Conservation (phyloP, 176 grass and related monocot genomes). For the Aegilops sharonensis region DNA sequence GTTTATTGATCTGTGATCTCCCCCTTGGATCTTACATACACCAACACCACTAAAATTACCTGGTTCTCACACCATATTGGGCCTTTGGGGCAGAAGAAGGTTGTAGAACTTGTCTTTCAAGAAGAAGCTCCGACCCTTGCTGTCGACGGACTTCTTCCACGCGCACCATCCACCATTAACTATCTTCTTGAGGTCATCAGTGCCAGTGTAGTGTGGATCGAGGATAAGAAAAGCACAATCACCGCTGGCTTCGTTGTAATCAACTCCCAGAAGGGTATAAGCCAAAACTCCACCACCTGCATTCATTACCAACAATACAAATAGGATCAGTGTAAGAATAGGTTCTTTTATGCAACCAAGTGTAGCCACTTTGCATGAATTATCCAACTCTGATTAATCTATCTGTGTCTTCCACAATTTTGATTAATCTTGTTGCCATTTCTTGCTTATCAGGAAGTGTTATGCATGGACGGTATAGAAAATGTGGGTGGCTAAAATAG, state of each 20-base stretch:
- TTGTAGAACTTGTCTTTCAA: constrained; percentile 99
- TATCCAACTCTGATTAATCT: background rate
- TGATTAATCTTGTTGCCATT: background rate
- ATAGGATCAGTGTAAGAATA: background rate
- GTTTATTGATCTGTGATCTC: background rate
- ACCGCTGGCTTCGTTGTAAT: constrained; percentile 74
- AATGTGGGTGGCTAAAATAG: background rate
- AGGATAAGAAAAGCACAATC: constrained; percentile 98
- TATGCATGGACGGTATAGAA: background rate
- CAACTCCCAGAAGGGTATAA: constrained; percentile 92
- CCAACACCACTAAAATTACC: background rate
- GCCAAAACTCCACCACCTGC: constrained; percentile 94
- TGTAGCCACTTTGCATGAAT: background rate
- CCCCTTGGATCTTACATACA: background rate
- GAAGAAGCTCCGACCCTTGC: constrained; percentile 88
- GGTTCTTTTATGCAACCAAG: background rate
- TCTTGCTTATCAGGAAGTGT: background rate
- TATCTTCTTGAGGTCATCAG: constrained; percentile 85
- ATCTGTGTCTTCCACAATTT: background rate
- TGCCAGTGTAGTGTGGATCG: constrained; percentile 90
- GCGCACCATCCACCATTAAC: constrained; percentile 86
- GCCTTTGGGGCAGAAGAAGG: constrained; percentile 91
- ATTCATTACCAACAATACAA: constrained; percentile 1
- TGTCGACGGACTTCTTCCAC: constrained; percentile 89
- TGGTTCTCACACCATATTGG: constrained; percentile 80